Percentiles rank a stretch among this genome's conserved stretches.
phyloP scores from a whole-genome alignment of 1,139 yeast genomes.

The Saccharomyces hybrid region DNA sequence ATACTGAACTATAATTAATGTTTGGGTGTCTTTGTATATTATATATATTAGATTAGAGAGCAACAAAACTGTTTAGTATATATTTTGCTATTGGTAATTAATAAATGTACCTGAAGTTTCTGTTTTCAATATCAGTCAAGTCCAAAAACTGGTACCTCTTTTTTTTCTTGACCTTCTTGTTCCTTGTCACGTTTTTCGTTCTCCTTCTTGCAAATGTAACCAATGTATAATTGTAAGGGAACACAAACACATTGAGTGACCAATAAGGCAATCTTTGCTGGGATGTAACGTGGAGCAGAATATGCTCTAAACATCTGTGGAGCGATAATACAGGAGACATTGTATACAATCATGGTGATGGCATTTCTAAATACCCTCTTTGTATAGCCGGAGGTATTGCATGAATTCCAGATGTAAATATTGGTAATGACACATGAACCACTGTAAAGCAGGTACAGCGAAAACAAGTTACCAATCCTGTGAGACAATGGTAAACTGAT shows the following conservation, averaged over 20 bases:
- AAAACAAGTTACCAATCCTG: conserved; percentile 33
- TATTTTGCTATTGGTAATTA: conserved; percentile 6
- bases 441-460: conserved; percentile 35
- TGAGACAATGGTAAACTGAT: conserved; percentile 36
- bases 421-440: conserved; percentile 38
- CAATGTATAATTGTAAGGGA: conserved; percentile 34
- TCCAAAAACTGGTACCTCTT: conserved; percentile 49
- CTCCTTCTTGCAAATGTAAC: conserved; percentile 35
- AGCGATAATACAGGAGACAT: conserved; percentile 63
- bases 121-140: conserved; percentile 60
- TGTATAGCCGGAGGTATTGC: conserved; percentile 65
- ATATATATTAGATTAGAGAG: background rate
- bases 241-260: conserved; percentile 37
- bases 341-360: conserved; percentile 51
- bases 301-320: conserved; percentile 55
- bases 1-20: background rate
- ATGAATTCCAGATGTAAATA: conserved; percentile 32
- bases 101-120: conserved; percentile 47
- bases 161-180: conserved; percentile 20
- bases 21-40: background rate
- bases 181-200: conserved; percentile 39
- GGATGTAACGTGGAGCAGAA: conserved; percentile 47
- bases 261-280: conserved; percentile 43
- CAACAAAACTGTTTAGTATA: background rate
- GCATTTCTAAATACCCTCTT: conserved; percentile 58